These are phyloP conservation scores for Kodamaea derodonti DNA, from an alignment of 1,139 yeast genomes.

Conservation along the genomic window DNA sequence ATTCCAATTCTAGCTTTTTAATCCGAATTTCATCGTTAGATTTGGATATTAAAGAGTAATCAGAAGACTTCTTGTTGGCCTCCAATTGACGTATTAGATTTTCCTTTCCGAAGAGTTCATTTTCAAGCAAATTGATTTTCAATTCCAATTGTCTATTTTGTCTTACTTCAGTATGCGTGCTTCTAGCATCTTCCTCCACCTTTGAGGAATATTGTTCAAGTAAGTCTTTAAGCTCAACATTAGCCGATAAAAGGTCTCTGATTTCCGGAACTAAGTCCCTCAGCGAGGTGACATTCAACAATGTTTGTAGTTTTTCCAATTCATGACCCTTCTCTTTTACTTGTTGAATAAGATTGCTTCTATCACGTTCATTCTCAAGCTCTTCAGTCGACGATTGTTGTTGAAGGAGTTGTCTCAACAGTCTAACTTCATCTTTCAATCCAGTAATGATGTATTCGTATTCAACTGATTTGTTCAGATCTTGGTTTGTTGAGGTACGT, in stretches of 20 bases:
- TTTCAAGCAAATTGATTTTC: conserved; percentile 23
- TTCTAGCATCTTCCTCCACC: conserved; percentile 9
- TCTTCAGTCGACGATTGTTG: neutral
- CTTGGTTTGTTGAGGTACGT: neutral
- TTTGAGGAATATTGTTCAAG: conserved; percentile 9
- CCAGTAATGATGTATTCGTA: conserved; percentile 6
- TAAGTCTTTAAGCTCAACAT: conserved; percentile 11
- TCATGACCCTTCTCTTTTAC: conserved; percentile 4
- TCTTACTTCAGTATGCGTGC: conserved; percentile 8
- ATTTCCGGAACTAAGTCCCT: conserved; percentile 11
- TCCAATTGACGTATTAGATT: conserved; percentile 17
- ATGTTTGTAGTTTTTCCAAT: conserved; percentile 5
- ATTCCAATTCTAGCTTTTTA: conserved; percentile 32
- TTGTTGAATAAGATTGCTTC: conserved; percentile 4
- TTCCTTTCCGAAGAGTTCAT: conserved; percentile 28
- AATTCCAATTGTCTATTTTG: conserved; percentile 12
- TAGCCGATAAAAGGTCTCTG: conserved; percentile 12
- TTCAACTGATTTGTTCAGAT: neutral
- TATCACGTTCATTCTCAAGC: conserved; percentile 6
- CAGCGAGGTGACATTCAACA: conserved; percentile 7
- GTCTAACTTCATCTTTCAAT: conserved; percentile 9
- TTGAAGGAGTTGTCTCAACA: conserved; percentile 7
- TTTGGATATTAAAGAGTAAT: conserved; percentile 13
- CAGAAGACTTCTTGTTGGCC: conserved; percentile 7
- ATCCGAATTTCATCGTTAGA: conserved; percentile 32